Percentiles rank a stretch among this genome's conserved stretches.
Conservation (phyloP, 2,329 filamentous ascomycete species). For the Nannizziopsis arthrosporioides region DNA sequence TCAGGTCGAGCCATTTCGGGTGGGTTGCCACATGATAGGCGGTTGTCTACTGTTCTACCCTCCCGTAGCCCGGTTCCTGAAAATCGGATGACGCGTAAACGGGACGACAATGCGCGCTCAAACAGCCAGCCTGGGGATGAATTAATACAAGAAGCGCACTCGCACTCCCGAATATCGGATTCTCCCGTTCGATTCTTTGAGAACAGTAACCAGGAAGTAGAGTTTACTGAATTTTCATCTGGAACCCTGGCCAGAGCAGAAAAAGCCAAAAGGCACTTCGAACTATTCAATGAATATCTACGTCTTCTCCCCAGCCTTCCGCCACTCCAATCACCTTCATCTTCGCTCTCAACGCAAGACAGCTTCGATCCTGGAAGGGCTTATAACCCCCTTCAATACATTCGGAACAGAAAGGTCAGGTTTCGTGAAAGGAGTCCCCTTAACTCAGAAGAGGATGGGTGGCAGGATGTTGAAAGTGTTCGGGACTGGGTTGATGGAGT, state of each 20-base stretch:
- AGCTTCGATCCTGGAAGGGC: constrained; percentile 42
- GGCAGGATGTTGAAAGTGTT: constrained; percentile 60
- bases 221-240: constrained; percentile 50
- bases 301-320: constrained; percentile 54
- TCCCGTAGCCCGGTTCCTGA: constrained; percentile 1
- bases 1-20: constrained; percentile 10
- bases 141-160: not conserved
- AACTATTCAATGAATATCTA: constrained; percentile 74
- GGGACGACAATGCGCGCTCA: not conserved
- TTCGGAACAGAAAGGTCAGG: constrained; percentile 78
- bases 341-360: too few species aligned
- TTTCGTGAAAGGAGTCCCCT: constrained; percentile 64
- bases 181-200: constrained; percentile 2
- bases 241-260: constrained; percentile 72
- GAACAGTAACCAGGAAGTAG: constrained; percentile 17
- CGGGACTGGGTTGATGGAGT: constrained; percentile 66
- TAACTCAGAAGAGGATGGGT: constrained; percentile 63
- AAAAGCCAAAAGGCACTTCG: constrained; percentile 73
- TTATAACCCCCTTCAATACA: constrained; percentile 87
- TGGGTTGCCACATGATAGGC: constrained; percentile 1
- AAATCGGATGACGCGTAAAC: not conserved
- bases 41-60: constrained; percentile 1
- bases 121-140: not conserved
- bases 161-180: not conserved
- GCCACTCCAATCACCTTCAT: too few species aligned